Evolutionary conservation across 2,329 filamentous ascomycete genomes (phyloP).

Genomic region (Penicillium paneum): DNA sequence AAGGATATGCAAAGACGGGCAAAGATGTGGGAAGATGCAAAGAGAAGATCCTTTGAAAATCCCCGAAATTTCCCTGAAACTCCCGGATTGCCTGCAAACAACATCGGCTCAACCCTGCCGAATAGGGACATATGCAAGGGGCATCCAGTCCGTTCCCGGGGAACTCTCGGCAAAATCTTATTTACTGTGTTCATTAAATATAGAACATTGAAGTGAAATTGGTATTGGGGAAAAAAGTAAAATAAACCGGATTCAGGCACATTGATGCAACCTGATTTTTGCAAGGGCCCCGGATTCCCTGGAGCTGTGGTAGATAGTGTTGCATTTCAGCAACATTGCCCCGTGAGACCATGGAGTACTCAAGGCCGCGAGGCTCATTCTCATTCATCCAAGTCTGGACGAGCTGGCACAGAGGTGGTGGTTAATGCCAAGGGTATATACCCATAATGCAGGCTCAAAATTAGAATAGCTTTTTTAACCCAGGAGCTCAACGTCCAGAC

Average conservation of each 20-base stretch:
- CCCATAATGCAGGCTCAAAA: not conserved
- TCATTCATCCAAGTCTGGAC: not conserved
- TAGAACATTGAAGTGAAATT: constrained; percentile 5
- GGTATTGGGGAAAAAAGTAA: constrained; percentile 9
- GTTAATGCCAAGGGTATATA: not conserved
- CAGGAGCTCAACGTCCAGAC: constrained; percentile 85
- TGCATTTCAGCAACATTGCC: not conserved
- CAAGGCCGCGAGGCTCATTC: not conserved
- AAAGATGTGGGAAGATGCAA: not conserved
- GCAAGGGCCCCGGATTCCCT: not conserved
- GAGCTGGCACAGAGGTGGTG: not conserved
- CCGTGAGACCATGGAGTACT: not conserved
- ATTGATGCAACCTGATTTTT: not conserved
- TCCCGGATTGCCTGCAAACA: not conserved
- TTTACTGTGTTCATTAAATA: not conserved
- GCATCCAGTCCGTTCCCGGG: not conserved
- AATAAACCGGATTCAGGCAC: not conserved
- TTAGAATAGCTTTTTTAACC: constrained; percentile 42
- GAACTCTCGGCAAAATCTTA: not conserved
- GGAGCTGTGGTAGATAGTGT: not conserved
- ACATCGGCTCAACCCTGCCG: not conserved
- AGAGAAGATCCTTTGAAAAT: not conserved
- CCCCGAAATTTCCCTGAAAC: not conserved
- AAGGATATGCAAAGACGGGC: not conserved
- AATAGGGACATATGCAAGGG: not conserved